phyloP scores from a whole-genome alignment of 441 rosid species.

The Theobroma grandiflorum region DNA sequence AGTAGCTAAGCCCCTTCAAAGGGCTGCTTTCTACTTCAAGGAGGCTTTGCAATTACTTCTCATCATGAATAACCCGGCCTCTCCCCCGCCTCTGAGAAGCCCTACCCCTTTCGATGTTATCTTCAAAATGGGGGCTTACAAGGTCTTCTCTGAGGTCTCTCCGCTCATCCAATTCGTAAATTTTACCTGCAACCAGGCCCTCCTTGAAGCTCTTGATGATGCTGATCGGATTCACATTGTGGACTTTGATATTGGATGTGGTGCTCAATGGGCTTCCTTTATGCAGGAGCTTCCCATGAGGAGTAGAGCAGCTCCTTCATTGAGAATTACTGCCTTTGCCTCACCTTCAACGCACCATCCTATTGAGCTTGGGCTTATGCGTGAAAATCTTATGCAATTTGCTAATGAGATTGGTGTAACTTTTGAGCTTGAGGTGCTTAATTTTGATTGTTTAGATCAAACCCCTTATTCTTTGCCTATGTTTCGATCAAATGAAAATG shows the following conservation, averaged over 20 bases:
- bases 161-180: conserved; percentile 67
- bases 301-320: conserved; percentile 54
- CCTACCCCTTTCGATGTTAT: conserved; percentile 56
- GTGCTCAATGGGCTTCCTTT: conserved; percentile 84
- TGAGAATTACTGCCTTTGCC: conserved; percentile 72
- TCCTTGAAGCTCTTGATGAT: conserved; percentile 63
- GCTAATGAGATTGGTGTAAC: conserved; percentile 58
- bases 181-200: conserved; percentile 75
- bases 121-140: conserved; percentile 72
- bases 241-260: conserved; percentile 75
- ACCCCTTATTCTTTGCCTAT: conserved; percentile 45
- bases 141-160: conserved; percentile 65
- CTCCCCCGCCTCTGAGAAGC: conserved; percentile 41
- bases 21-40: conserved; percentile 78
- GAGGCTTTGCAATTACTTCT: conserved; percentile 70
- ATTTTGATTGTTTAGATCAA: conserved; percentile 56
- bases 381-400: conserved; percentile 58
- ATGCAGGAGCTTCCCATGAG: conserved; percentile 72
- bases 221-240: conserved; percentile 58
- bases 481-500: conserved; percentile 44
- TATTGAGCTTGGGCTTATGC: conserved; percentile 61
- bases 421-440: conserved; percentile 67
- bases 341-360: conserved; percentile 61
- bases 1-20: conserved; percentile 62
- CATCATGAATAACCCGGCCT: conserved; percentile 44